phyloP scores from a whole-genome alignment of 2,329 filamentous ascomycete genomes.

The Claviceps purpurea region DNA sequence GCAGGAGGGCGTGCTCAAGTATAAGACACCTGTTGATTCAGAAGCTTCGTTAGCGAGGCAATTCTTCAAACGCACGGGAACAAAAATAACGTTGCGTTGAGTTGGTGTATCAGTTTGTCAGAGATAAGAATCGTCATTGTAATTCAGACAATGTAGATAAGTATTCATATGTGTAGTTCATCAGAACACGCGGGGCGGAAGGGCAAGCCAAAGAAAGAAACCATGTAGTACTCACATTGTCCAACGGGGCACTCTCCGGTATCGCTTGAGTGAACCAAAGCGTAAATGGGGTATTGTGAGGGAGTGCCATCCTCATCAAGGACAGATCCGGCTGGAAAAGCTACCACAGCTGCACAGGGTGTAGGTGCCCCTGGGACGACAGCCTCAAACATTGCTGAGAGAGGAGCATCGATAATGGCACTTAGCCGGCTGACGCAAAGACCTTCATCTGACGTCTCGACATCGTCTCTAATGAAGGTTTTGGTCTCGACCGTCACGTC shows the following conservation, averaged over 20 bases:
- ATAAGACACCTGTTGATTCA: conserved; percentile 17
- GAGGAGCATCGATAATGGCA: conserved; percentile 52
- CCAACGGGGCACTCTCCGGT: conserved; percentile 79
- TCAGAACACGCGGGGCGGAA: conserved; percentile 49
- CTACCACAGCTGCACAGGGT: conserved; percentile 60
- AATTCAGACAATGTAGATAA: conserved; percentile 99
- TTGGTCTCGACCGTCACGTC: conserved; percentile 43
- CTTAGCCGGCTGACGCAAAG: conserved; percentile 45
- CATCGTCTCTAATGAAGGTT: conserved; percentile 34
- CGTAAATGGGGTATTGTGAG: conserved; percentile 37
- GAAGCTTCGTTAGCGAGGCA: conserved; percentile 18
- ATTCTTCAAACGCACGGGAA: not conserved
- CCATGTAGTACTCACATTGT: conserved; percentile 62
- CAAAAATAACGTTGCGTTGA: conserved; percentile 5
- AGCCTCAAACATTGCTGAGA: conserved; percentile 54
- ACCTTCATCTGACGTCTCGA: conserved; percentile 14
- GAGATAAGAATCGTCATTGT: conserved; percentile 73
- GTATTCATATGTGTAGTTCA: conserved; percentile 71
- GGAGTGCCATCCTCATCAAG: conserved; percentile 15
- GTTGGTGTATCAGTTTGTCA: conserved; percentile 69
- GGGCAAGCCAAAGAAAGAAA: conserved; percentile 1
- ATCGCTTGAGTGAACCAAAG: conserved; percentile 70
- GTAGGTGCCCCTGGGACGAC: conserved; percentile 61
- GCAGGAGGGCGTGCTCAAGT: conserved; percentile 23
- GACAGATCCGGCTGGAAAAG: conserved; percentile 45